phyloP scores from a whole-genome alignment of 306 rosid genomes.

The Crotalaria pallida region DNA sequence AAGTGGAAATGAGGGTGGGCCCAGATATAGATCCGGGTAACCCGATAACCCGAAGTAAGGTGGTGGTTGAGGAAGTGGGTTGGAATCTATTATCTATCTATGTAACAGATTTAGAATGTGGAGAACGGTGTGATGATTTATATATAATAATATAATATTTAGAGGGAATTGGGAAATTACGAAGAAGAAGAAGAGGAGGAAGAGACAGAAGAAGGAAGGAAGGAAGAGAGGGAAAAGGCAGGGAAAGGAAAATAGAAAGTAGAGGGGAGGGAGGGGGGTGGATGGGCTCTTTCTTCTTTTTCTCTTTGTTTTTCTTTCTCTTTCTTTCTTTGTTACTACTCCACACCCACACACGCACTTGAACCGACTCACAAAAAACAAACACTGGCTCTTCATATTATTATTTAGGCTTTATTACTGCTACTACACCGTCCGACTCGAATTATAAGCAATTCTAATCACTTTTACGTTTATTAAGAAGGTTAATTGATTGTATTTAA shows the following conservation, averaged over 20 bases:
- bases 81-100: too few relatives aligned
- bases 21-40: neutral
- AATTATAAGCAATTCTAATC: too few relatives aligned
- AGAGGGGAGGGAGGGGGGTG: neutral
- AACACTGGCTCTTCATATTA: slow-evolving; percentile 4
- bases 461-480: too few relatives aligned
- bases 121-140: neutral
- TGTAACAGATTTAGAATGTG: neutral
- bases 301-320: neutral
- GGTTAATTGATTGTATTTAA: too few relatives aligned
- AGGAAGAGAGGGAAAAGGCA: neutral
- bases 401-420: too few relatives aligned
- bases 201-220: neutral
- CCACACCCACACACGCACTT: neutral
- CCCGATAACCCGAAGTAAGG: neutral
- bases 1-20: neutral
- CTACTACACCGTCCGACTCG: too few relatives aligned
- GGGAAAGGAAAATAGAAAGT: neutral
- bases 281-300: too few relatives aligned
- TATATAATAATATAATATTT: too few relatives aligned
- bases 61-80: neutral
- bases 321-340: neutral
- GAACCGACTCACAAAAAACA: slow-evolving; percentile 19
- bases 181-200: neutral
- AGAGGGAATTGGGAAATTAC: too few relatives aligned